phyloP scores from a whole-genome alignment of 768 basidiomycete genomes.

The Suillus fuscotomentosus region DNA sequence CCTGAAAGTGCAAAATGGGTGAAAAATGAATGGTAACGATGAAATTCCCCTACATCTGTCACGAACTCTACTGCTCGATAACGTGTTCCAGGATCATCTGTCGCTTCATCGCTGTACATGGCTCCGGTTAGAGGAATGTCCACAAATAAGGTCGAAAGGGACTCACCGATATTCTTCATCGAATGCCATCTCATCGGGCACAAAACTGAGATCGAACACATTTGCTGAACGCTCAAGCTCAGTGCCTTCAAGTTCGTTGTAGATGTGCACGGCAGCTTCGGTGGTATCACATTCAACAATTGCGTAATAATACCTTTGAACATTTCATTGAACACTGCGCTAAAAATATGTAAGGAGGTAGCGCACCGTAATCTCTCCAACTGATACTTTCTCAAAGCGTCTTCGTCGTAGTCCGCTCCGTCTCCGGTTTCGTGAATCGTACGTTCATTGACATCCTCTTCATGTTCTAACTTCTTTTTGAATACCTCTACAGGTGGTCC shows the following conservation, averaged over 20 bases:
- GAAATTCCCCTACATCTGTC: conserved; percentile 69
- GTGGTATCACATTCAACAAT: conserved; percentile 84
- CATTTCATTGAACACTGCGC: neutral
- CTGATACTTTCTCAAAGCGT: conserved; percentile 87
- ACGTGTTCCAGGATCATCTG: conserved; percentile 51
- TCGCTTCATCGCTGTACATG: conserved; percentile 75
- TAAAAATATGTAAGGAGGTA: neutral
- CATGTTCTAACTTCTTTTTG: conserved; percentile 41
- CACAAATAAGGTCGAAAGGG: neutral
- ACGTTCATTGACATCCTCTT: conserved; percentile 61
- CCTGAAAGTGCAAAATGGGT: conserved; percentile 45
- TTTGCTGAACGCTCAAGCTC: conserved; percentile 98
- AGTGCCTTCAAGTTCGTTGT: conserved; percentile 86
- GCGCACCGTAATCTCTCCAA: conserved; percentile 84
- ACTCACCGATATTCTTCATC: conserved; percentile 71
- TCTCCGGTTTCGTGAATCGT: conserved; percentile 65
- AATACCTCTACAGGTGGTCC: conserved; percentile 90
- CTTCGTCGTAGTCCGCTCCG: conserved; percentile 83
- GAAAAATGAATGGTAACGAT: too few species aligned
- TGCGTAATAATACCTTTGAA: conserved; percentile 88
- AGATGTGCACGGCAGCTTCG: conserved; percentile 75
- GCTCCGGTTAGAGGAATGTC: neutral
- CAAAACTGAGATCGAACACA: conserved; percentile 92
- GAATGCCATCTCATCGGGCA: conserved; percentile 87
- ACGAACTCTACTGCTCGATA: conserved; percentile 86